phyloP scores from a whole-genome alignment of 2,329 filamentous ascomycete genomes.

The Byssoonygena ceratinophila region DNA sequence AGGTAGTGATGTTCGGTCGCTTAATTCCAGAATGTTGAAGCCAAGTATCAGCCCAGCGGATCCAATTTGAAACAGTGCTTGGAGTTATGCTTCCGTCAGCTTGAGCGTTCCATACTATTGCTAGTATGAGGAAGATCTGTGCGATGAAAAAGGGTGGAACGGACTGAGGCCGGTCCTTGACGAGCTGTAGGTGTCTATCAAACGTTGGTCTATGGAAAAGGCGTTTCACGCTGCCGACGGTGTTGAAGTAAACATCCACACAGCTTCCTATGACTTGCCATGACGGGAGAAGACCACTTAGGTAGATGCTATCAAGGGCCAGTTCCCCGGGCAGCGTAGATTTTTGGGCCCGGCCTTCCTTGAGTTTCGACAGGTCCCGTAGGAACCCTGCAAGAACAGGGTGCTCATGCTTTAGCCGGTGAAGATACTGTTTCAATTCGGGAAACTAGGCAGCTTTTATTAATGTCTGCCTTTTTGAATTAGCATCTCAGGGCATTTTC shows the following conservation, averaged over 20 bases:
- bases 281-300: slow-evolving; percentile 29
- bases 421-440: slow-evolving; percentile 30
- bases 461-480: background rate
- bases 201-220: slow-evolving; percentile 36
- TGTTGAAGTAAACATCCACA: slow-evolving; percentile 31
- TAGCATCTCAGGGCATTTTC: background rate
- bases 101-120: slow-evolving; percentile 29
- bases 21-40: slow-evolving; percentile 64
- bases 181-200: slow-evolving; percentile 28
- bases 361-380: slow-evolving; percentile 27
- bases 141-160: slow-evolving; percentile 27
- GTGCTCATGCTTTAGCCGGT: slow-evolving; percentile 29
- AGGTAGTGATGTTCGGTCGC: slow-evolving; percentile 40
- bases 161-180: slow-evolving; percentile 26
- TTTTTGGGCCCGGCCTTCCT: slow-evolving; percentile 18
- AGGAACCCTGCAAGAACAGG: slow-evolving; percentile 29
- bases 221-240: slow-evolving; percentile 32
- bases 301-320: slow-evolving; percentile 22
- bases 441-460: slow-evolving; percentile 26
- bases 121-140: slow-evolving; percentile 31
- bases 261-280: slow-evolving; percentile 30
- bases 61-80: slow-evolving; percentile 50
- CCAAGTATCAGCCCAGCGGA: slow-evolving; percentile 80
- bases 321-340: slow-evolving; percentile 24
- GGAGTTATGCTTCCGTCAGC: slow-evolving; percentile 10